phyloP scores from a whole-genome alignment of 108 stramenopile species.

The Craspedostauros australis region DNA sequence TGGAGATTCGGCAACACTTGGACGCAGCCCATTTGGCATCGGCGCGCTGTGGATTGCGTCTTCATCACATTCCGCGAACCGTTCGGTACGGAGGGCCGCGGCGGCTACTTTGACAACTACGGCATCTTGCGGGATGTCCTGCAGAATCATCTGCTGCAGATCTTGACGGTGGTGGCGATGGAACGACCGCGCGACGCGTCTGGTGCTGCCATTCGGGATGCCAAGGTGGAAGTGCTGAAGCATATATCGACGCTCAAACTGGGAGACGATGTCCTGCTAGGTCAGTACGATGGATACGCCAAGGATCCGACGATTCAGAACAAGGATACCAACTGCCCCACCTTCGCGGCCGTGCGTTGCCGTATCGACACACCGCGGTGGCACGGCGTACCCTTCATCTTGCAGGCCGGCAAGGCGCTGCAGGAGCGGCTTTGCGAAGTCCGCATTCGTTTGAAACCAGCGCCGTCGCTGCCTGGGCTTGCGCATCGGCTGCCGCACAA shows the following conservation, averaged over 20 bases:
- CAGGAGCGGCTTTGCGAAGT: conserved; percentile 90
- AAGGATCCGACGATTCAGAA: conserved; percentile 87
- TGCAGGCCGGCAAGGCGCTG: conserved; percentile 94
- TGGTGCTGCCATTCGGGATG: conserved; percentile 76
- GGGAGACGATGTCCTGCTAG: conserved; percentile 86
- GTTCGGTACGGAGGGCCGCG: conserved; percentile 86
- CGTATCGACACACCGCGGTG: conserved; percentile 92
- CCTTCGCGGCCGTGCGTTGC: conserved; percentile 83
- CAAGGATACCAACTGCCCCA: conserved; percentile 85
- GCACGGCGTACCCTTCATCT: conserved; percentile 95
- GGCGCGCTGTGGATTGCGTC: conserved; percentile 58
- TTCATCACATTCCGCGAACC: conserved; percentile 85
- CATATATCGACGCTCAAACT: conserved; percentile 64
- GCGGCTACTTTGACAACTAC: conserved; percentile 59
- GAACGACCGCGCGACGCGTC: conserved; percentile 66
- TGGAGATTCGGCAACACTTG: conserved; percentile 89
- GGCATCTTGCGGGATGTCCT: conserved; percentile 87
- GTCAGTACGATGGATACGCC: conserved; percentile 92
- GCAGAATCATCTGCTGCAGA: conserved; percentile 95
- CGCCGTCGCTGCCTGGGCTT: conserved; percentile 45
- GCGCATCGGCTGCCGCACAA: conserved; percentile 48
- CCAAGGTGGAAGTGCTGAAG: conserved; percentile 90
- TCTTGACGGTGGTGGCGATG: conserved; percentile 78
- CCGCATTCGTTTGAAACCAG: conserved; percentile 81
- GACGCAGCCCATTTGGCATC: conserved; percentile 89